Evolutionary conservation across 1,284 basidiomycete genomes (phyloP), one percentile per base, ranked within the genome.

Genomic region (Austropuccinia psidii): DNA sequence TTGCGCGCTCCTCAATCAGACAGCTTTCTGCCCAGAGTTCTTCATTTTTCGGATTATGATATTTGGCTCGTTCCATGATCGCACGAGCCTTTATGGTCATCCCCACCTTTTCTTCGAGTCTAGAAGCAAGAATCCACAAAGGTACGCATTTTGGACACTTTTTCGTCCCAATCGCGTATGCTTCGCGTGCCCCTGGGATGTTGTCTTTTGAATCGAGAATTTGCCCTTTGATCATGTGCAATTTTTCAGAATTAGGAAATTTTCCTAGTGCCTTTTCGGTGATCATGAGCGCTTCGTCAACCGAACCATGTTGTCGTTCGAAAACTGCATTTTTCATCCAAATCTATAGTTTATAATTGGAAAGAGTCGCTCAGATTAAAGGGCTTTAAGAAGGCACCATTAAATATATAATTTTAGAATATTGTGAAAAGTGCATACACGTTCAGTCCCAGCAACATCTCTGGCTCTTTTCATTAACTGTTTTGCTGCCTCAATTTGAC

Each of bases 271-370:
- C 93, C 19, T 86, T 83, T n/a, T 86, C 84, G 15, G 93, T 84
- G 0, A 89, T 89, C 76, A 86, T 83, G 7, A 97, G 84, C 0
- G 93, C 92, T 4, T 84, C 85, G n/a, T 86, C 84, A 5, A 86
- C 82, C 75, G 88, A 85, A 0, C 89, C 89, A 79, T 94, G 89
- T 79, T 95, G 90, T 3, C 94, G 86, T 80, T 97, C 93, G 77
- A 98, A 93, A 0, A 93, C 90, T 0, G 90, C 93, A 5, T 90
- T 93, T 81, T 98, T 98, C 90, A 98, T 91, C 95, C 95, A 98
- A 70, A 96, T 94, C 91, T 93, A 78, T 4, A 21, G 11, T 41
- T 55, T 11, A 21, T 15, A 41, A 29, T 29, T 29, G 17, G 0
- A 54, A 69, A n/a, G 17, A 21, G 24, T n/a, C n/a, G n/a, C n/a